Conservation (phyloP, 179 eudicot species). For the Drosera spatulata region DNA sequence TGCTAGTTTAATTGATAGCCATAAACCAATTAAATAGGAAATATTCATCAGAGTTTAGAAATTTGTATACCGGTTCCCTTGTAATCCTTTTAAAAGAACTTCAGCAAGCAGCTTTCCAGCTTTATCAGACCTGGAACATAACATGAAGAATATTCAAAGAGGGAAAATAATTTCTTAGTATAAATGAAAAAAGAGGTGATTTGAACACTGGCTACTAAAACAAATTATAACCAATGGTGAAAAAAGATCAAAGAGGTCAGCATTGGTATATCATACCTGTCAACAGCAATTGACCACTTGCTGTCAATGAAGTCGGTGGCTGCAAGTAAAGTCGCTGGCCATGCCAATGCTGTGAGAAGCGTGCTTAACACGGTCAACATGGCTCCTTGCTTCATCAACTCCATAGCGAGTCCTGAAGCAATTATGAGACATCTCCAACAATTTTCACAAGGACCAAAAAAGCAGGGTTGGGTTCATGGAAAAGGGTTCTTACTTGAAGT, state of each 20-base stretch:
- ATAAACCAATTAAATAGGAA: neutral
- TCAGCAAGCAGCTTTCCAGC: slow-evolving; percentile 96
- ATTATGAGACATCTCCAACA: slow-evolving; percentile 16
- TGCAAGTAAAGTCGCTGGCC: slow-evolving; percentile 84
- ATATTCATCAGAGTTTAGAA: neutral
- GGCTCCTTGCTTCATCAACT: slow-evolving; percentile 89
- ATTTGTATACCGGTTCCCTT: slow-evolving; percentile 66
- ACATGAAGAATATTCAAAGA: too few species aligned
- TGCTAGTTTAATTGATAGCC: neutral
- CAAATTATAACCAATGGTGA: too few species aligned
- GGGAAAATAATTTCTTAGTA: too few species aligned
- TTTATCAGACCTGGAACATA: slow-evolving; percentile 70
- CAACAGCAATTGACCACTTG: slow-evolving; percentile 88
- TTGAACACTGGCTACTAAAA: too few species aligned
- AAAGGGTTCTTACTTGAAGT: slow-evolving; percentile 60
- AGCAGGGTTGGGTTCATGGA: slow-evolving; percentile 1
- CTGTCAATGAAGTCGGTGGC: slow-evolving; percentile 88
- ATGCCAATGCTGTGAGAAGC: slow-evolving; percentile 78
- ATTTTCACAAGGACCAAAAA: neutral
- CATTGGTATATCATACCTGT: too few species aligned
- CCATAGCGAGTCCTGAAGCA: slow-evolving; percentile 59
- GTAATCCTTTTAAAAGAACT: slow-evolving; percentile 73
- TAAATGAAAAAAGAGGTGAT: too few species aligned
- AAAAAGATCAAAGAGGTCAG: too few species aligned
- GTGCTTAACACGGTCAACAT: slow-evolving; percentile 89